These are phyloP conservation scores for Microsporum canis DNA, from an alignment of 2,329 filamentous ascomycete species.

Conservation along the genomic window DNA sequence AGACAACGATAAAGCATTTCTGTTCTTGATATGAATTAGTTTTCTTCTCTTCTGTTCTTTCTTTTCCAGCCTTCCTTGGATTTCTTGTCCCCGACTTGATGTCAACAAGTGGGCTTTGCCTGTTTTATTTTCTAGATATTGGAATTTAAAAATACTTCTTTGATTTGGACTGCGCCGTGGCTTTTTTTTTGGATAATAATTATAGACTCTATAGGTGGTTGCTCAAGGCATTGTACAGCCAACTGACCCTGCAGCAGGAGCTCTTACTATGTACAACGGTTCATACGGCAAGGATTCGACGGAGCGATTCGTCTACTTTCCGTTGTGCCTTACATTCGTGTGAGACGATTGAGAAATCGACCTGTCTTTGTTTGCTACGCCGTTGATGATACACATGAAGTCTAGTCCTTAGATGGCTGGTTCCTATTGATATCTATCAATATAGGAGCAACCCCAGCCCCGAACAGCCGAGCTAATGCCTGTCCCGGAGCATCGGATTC, in stretches of 20 bases:
- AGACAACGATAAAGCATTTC: slow-evolving; percentile 2
- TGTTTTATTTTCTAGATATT: neutral
- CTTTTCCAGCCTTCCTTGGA: neutral
- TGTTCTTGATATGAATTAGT: slow-evolving; percentile 1
- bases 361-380: too few relatives aligned
- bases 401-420: neutral
- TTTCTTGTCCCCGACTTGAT: neutral
- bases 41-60: neutral
- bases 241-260: neutral
- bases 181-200: neutral
- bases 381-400: too few relatives aligned
- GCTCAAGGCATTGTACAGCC: neutral
- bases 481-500: neutral
- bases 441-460: neutral
- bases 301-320: too few relatives aligned
- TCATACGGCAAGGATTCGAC: too few relatives aligned
- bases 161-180: neutral
- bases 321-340: too few relatives aligned
- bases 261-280: too few relatives aligned
- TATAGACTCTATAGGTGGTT: neutral
- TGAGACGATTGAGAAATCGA: too few relatives aligned
- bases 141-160: neutral
- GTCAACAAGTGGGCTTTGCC: neutral
- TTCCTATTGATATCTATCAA: neutral
- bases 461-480: neutral